Percentiles rank a stretch among this genome's conserved stretches.
Conservation (phyloP, 352 stramenopile species). For the Phytopythium litorale region DNA sequence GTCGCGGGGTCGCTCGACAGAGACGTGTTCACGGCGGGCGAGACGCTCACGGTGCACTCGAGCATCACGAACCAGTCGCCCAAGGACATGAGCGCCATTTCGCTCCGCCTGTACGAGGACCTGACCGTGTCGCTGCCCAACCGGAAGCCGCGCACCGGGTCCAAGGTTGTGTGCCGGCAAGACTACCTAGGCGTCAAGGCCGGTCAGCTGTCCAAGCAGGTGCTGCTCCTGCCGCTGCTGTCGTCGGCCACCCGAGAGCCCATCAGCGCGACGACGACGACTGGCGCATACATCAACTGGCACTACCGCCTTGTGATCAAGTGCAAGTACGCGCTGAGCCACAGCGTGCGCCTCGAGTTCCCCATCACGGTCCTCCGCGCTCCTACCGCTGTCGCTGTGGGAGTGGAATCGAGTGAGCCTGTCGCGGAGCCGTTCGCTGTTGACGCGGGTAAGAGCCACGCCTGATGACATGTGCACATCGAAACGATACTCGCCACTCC, state of each 20-base stretch:
- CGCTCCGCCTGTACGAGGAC: slow-evolving; percentile 26
- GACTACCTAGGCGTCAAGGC: slow-evolving; percentile 22
- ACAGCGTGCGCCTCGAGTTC: slow-evolving; percentile 32
- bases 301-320: slow-evolving; percentile 29
- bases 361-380: slow-evolving; percentile 19
- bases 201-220: slow-evolving; percentile 20
- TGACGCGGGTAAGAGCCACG: not conserved
- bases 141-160: slow-evolving; percentile 15
- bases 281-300: slow-evolving; percentile 24
- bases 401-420: not conserved
- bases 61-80: slow-evolving; percentile 29
- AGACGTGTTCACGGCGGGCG: slow-evolving; percentile 24
- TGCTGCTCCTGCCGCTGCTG: slow-evolving; percentile 22
- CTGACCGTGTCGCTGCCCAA: slow-evolving; percentile 25
- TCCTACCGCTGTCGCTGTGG: not conserved
- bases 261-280: slow-evolving; percentile 21
- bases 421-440: not conserved
- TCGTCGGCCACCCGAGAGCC: slow-evolving; percentile 11
- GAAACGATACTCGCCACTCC: not conserved
- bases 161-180: slow-evolving; percentile 17
- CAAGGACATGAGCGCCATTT: slow-evolving; percentile 27
- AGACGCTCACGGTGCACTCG: slow-evolving; percentile 19
- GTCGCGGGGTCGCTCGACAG: slow-evolving; percentile 21
- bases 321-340: slow-evolving; percentile 28
- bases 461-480: not conserved